Percentiles rank a stretch among this genome's conserved stretches.
phyloP scores from a whole-genome alignment of 495 filamentous ascomycete genomes.

The Neurospora discreta region DNA sequence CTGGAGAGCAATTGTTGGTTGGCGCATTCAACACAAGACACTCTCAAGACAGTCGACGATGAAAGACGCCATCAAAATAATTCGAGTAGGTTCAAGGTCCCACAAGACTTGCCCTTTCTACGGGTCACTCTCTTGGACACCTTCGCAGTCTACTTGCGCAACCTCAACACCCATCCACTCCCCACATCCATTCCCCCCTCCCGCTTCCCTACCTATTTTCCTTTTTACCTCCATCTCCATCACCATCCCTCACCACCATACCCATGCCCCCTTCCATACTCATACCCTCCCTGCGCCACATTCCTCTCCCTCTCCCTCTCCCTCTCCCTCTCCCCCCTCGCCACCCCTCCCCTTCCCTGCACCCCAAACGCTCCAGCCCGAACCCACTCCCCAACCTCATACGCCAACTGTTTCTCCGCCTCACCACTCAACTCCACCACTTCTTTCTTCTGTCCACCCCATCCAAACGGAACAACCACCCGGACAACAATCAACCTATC shows the following conservation, averaged over 20 bases:
- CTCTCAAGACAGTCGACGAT: neutral
- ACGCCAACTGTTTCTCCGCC: conserved; percentile 58
- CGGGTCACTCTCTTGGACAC: neutral
- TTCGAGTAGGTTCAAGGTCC: neutral
- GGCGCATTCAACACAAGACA: neutral
- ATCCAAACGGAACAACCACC: conserved; percentile 2
- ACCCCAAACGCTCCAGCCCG: conserved; percentile 29
- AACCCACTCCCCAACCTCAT: conserved; percentile 78
- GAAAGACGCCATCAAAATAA: neutral
- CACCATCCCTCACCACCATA: neutral
- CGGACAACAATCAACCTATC: conserved; percentile 28
- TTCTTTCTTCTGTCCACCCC: conserved; percentile 8
- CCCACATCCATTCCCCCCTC: neutral
- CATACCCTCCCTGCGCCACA: neutral
- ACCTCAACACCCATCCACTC: neutral
- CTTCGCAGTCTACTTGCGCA: neutral
- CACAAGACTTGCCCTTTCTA: neutral
- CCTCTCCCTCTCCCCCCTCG: neutral
- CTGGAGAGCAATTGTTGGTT: neutral
- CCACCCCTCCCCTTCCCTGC: conserved; percentile 3
- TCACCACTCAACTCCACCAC: conserved; percentile 46
- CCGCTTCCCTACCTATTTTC: neutral
- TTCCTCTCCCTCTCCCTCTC: neutral
- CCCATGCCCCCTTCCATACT: neutral
- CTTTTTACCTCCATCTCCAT: neutral